Evolutionary conservation across 2,329 filamentous ascomycete genomes (phyloP).

Genomic region (Exophiala mesophila): DNA sequence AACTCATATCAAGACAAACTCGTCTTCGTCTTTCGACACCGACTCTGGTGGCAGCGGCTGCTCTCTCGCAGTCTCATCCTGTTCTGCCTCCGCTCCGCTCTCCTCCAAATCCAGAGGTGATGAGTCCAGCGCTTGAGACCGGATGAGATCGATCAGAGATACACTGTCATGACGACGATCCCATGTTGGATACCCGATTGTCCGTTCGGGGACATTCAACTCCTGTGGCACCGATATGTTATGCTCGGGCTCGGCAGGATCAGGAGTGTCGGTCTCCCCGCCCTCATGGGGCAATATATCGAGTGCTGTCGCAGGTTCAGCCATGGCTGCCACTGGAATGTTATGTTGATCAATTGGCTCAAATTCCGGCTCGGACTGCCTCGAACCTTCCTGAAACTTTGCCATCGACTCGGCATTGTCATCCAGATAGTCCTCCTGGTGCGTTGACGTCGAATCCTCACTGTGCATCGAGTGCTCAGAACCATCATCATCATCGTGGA

Average conservation of each 20-base stretch:
- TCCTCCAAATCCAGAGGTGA: constrained; percentile 8
- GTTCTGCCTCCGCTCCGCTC: neutral
- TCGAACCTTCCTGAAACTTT: neutral
- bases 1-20: constrained; percentile 6
- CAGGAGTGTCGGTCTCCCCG: neutral
- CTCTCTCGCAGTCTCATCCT: constrained; percentile 3
- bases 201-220: constrained; percentile 5
- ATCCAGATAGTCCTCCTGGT: neutral
- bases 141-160: constrained; percentile 23
- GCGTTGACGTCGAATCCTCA: neutral
- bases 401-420: neutral
- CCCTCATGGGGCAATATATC: neutral
- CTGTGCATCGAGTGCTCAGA: constrained; percentile 13
- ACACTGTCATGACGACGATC: constrained; percentile 15
- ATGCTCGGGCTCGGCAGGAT: neutral
- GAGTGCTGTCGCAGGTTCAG: neutral
- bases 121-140: constrained; percentile 14
- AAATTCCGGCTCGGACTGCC: neutral
- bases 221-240: neutral
- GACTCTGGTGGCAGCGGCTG: neutral
- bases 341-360: neutral
- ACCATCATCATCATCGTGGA: constrained; percentile 8
- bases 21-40: constrained; percentile 5
- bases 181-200: constrained; percentile 23
- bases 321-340: neutral